phyloP scores from a whole-genome alignment of 257 asterid species.

The Solanum lycopersicoides region DNA sequence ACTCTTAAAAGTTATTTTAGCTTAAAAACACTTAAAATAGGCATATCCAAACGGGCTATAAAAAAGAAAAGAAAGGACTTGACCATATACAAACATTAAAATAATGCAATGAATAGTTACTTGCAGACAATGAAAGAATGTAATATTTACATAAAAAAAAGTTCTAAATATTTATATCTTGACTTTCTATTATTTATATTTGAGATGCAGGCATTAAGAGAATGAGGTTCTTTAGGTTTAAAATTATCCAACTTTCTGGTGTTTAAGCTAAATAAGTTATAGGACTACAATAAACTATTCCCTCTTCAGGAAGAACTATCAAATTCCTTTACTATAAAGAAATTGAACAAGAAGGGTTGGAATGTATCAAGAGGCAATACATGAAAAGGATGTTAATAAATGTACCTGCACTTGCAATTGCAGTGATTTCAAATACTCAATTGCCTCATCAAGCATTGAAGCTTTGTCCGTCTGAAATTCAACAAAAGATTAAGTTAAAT shows the following conservation, averaged over 20 bases:
- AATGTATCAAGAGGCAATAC: not conserved
- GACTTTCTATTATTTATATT: not conserved
- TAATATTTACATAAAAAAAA: not conserved
- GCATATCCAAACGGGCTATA: not conserved
- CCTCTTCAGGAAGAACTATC: not conserved
- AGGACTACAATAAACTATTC: not conserved
- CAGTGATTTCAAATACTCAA: conserved; percentile 71
- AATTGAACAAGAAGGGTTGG: not conserved
- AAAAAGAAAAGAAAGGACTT: not conserved
- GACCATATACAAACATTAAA: not conserved
- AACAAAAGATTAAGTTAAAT: not conserved
- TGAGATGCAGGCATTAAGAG: not conserved
- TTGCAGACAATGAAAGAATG: not conserved
- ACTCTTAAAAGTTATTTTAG: not conserved
- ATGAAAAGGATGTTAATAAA: not conserved
- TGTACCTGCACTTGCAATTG: conserved; percentile 80
- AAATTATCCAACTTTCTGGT: not conserved
- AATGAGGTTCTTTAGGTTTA: not conserved
- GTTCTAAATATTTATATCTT: not conserved
- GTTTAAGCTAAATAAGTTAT: not conserved
- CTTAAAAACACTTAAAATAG: not conserved
- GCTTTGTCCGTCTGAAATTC: conserved; percentile 70
- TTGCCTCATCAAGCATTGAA: conserved; percentile 83
- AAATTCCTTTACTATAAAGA: not conserved
- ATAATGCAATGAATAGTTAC: not conserved